These are phyloP conservation scores for Daldinia childiae DNA, from an alignment of 495 filamentous ascomycete species.

Conservation along the genomic window DNA sequence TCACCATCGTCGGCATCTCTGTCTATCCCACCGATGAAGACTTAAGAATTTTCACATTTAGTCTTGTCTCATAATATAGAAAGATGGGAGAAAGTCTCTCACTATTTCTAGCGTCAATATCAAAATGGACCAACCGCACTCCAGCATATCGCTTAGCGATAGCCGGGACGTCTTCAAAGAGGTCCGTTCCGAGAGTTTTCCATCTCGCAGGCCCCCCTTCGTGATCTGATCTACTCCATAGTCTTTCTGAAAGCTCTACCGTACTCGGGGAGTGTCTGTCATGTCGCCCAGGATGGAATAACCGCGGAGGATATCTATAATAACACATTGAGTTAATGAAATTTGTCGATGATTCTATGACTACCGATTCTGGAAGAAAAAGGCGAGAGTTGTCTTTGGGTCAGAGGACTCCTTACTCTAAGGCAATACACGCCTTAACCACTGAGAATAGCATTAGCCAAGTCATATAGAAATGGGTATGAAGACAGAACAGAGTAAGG, in stretches of 20 bases:
- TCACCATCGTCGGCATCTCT: background rate
- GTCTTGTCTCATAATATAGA: background rate
- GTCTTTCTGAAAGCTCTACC: too few species aligned
- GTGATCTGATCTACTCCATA: too few species aligned
- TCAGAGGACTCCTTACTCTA: conserved; percentile 19
- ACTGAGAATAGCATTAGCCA: conserved; percentile 27
- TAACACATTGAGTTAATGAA: background rate
- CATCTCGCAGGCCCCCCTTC: background rate
- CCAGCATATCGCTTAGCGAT: conserved; percentile 21
- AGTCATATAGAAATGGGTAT: background rate
- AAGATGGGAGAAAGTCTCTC: background rate
- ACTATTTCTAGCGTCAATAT: conserved; percentile 37
- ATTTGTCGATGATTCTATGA: background rate
- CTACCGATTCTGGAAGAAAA: background rate
- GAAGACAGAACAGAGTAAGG: background rate
- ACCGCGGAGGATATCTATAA: conserved; percentile 28
- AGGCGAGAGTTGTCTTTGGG: background rate
- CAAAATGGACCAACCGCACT: conserved; percentile 35
- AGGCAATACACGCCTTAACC: conserved; percentile 21
- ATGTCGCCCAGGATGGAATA: conserved; percentile 30
- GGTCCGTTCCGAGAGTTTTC: conserved; percentile 14
- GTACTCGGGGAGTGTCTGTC: background rate
- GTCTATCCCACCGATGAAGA: conserved; percentile 29
- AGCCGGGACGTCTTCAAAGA: conserved; percentile 29
- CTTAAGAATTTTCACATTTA: conserved; percentile 13